These are phyloP conservation scores for Pholiota conissans DNA, from an alignment of 768 basidiomycete species.

Conservation along the genomic window DNA sequence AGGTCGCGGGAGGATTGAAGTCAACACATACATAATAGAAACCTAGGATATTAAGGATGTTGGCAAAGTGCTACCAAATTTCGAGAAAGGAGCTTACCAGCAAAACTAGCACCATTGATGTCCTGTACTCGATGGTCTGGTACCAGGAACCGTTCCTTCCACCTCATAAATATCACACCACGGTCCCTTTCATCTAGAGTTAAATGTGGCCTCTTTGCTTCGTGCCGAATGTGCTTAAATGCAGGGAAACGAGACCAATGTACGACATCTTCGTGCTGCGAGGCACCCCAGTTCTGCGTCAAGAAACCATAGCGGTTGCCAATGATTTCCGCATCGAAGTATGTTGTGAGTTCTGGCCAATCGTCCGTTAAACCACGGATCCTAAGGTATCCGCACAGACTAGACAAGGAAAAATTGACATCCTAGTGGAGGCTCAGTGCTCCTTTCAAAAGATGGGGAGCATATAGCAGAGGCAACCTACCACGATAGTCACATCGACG, in stretches of 20 bases:
- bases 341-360: slow-evolving; percentile 94
- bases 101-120: slow-evolving; percentile 94
- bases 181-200: slow-evolving; percentile 78
- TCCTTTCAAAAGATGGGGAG: slow-evolving; percentile 1
- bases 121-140: slow-evolving; percentile 92
- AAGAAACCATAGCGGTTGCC: slow-evolving; percentile 89
- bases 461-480: slow-evolving; percentile 42
- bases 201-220: slow-evolving; percentile 75
- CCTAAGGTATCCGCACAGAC: slow-evolving; percentile 87
- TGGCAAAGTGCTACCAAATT: neutral
- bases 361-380: slow-evolving; percentile 93
- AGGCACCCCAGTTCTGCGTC: slow-evolving; percentile 89
- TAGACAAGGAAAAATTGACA: slow-evolving; percentile 84
- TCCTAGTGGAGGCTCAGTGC: slow-evolving; percentile 49
- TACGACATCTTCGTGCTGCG: slow-evolving; percentile 86
- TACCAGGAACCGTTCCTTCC: slow-evolving; percentile 97
- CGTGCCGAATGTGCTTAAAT: slow-evolving; percentile 78
- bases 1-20: slow-evolving; percentile 65
- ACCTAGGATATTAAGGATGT: slow-evolving; percentile 43
- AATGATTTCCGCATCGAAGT: slow-evolving; percentile 96
- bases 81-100: slow-evolving; percentile 54
- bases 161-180: slow-evolving; percentile 90
- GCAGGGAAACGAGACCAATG: slow-evolving; percentile 96
- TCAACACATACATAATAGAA: slow-evolving; percentile 97
- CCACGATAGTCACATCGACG: slow-evolving; percentile 89